phyloP scores from a whole-genome alignment of 306 rosid species.

The Dicorynia guianensis region DNA sequence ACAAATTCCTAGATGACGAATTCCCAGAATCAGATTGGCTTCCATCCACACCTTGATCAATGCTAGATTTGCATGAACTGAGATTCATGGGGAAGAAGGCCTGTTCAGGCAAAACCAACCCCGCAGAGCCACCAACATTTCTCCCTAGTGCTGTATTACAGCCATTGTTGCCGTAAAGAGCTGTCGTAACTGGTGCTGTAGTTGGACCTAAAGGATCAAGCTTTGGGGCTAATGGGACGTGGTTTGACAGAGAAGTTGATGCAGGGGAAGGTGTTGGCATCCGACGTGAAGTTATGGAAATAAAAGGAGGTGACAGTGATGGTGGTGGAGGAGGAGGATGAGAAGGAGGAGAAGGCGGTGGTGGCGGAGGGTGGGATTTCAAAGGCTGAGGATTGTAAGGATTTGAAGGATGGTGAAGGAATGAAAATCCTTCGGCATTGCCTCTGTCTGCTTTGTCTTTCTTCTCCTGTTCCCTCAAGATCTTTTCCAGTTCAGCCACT shows the following conservation, averaged over 20 bases:
- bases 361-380: conserved; percentile 22
- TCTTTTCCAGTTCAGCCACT: conserved; percentile 79
- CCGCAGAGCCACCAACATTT: conserved; percentile 13
- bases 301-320: neutral
- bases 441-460: conserved; percentile 21
- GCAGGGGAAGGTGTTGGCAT: neutral
- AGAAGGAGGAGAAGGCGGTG: neutral
- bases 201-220: conserved; percentile 40
- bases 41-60: conserved; percentile 41
- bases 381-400: conserved; percentile 33
- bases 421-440: conserved; percentile 42
- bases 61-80: conserved; percentile 30
- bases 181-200: conserved; percentile 13
- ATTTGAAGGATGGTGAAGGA: conserved; percentile 25
- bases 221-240: conserved; percentile 22
- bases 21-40: conserved; percentile 35
- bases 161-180: conserved; percentile 32
- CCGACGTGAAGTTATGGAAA: neutral
- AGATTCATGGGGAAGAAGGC: conserved; percentile 33
- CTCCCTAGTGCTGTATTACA: conserved; percentile 21
- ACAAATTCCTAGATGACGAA: conserved; percentile 36
- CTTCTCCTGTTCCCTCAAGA: conserved; percentile 59
- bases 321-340: neutral
- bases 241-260: neutral
- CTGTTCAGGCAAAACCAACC: conserved; percentile 32